These are phyloP conservation scores for Micractinium sp. DNA, from an alignment of 139 green algal species.

Conservation along the genomic window DNA sequence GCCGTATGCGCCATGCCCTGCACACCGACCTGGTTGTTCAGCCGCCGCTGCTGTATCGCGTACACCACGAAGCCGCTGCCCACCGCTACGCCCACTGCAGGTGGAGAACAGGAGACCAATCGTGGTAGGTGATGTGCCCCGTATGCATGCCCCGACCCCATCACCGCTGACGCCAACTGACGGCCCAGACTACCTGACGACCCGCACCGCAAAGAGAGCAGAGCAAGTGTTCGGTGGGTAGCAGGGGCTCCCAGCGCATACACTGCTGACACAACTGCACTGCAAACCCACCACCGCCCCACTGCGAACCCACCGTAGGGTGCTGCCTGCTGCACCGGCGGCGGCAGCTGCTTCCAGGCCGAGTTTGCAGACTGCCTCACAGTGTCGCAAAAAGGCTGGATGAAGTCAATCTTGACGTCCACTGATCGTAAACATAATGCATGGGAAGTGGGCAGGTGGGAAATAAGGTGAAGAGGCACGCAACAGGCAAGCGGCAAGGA, in stretches of 20 bases:
- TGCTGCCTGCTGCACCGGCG: constrained; percentile 50
- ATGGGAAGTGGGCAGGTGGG: background rate
- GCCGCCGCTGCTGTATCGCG: constrained; percentile 45
- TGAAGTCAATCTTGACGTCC: constrained; percentile 57
- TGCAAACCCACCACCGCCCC: background rate
- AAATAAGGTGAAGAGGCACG: background rate
- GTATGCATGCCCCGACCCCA: too few species aligned
- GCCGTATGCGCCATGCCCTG: background rate
- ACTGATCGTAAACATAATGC: background rate
- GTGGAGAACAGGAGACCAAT: too few species aligned
- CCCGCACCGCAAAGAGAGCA: too few species aligned
- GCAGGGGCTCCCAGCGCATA: too few species aligned
- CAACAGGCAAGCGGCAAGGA: too few species aligned
- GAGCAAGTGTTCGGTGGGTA: too few species aligned
- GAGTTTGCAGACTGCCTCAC: constrained; percentile 35
- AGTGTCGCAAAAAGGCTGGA: constrained; percentile 45
- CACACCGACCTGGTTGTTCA: constrained; percentile 26
- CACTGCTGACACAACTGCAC: too few species aligned
- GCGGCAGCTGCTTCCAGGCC: constrained; percentile 54
- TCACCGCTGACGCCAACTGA: too few species aligned
- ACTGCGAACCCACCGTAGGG: constrained; percentile 28
- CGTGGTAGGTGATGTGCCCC: too few species aligned
- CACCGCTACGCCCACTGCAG: constrained; percentile 29
- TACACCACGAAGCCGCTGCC: constrained; percentile 51
- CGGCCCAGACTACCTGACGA: too few species aligned